A percentile compares a stretch with the other conserved stretches of the same genome.
phyloP scores from a whole-genome alignment of 257 asterid genomes.

The Verbascum thapsus region DNA sequence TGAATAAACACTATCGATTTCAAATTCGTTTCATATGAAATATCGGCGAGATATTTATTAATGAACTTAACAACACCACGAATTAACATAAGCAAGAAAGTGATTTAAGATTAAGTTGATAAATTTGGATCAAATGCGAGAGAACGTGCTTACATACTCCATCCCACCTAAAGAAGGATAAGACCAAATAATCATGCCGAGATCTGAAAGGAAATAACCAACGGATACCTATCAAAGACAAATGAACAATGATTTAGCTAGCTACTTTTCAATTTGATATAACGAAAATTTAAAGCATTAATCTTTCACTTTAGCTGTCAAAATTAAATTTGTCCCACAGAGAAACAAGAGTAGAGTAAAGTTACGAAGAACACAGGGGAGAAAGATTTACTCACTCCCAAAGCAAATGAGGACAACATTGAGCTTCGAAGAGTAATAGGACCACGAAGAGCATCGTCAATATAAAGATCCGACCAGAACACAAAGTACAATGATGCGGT shows the following conservation, averaged over 20 bases:
- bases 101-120: background rate
- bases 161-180: constrained; percentile 81
- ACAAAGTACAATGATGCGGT: constrained; percentile 58
- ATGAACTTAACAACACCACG: too few species aligned
- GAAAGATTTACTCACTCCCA: constrained; percentile 61
- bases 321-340: too few species aligned
- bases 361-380: background rate
- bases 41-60: background rate
- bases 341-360: too few species aligned
- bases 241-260: constrained; percentile 14
- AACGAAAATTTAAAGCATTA: background rate
- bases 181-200: constrained; percentile 79
- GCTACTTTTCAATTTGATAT: constrained; percentile 12
- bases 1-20: background rate
- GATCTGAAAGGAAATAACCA: constrained; percentile 79
- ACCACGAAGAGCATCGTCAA: constrained; percentile 38
- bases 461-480: constrained; percentile 63
- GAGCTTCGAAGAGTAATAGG: constrained; percentile 59
- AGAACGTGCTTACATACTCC: constrained; percentile 73
- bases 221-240: constrained; percentile 55
- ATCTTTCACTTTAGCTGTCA: too few species aligned
- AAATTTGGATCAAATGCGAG: constrained; percentile 21
- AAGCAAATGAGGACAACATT: constrained; percentile 48
- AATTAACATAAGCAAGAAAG: background rate
- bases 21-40: background rate